A percentile compares a stretch with the other conserved stretches of the same genome.
These are phyloP conservation scores for Skeletonema grethae DNA, from an alignment of 108 stramenopile species.

Conservation along the genomic window DNA sequence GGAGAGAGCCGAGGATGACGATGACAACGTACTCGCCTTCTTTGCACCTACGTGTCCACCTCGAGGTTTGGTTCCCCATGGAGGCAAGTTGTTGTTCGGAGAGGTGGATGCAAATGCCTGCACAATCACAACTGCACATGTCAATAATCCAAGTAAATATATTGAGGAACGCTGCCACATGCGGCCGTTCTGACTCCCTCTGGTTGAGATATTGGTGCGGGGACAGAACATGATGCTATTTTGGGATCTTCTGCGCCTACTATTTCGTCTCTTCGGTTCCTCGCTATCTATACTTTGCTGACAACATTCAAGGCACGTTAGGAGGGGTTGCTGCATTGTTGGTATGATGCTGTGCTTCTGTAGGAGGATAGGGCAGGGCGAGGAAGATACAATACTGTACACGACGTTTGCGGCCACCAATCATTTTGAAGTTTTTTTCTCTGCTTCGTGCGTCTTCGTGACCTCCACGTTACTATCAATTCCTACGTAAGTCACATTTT, in stretches of 20 bases:
- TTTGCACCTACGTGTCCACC: conserved; percentile 17
- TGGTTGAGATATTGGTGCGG: background rate
- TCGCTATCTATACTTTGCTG: conserved; percentile 7
- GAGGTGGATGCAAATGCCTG: conserved; percentile 34
- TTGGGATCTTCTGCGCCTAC: conserved; percentile 4
- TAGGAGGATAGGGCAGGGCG: background rate
- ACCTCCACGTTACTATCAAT: too few relatives aligned
- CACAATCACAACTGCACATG: conserved; percentile 40
- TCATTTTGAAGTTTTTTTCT: background rate
- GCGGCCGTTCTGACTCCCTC: background rate
- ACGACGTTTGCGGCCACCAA: conserved; percentile 1
- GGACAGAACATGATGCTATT: background rate
- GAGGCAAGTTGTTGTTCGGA: conserved; percentile 19
- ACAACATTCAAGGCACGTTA: conserved; percentile 8
- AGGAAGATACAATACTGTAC: too few relatives aligned
- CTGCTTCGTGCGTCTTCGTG: background rate
- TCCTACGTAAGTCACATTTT: too few relatives aligned
- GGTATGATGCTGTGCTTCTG: background rate
- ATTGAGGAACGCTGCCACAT: conserved; percentile 24
- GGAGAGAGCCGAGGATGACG: conserved; percentile 4
- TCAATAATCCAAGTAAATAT: conserved; percentile 33
- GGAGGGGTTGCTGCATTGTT: conserved; percentile 14
- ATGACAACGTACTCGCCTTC: background rate
- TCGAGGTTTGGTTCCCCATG: conserved; percentile 10
- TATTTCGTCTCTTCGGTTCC: background rate